phyloP scores from a whole-genome alignment of 2,329 filamentous ascomycete species.

The Monilinia aucupariae region DNA sequence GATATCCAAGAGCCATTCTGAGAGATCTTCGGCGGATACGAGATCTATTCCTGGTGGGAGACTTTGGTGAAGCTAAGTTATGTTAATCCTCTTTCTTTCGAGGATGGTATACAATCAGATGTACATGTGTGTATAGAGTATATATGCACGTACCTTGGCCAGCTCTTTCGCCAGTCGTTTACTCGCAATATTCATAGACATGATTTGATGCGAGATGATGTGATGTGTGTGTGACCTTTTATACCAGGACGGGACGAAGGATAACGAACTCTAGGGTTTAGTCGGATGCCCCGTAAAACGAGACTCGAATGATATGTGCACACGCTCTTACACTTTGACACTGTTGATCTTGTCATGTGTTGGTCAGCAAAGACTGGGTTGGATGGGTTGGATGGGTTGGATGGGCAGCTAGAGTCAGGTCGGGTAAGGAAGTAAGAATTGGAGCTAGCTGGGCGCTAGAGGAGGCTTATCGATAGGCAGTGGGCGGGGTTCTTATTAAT shows the following conservation, averaged over 20 bases:
- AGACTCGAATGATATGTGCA: too few species aligned
- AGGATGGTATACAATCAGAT: neutral
- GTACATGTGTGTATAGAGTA: too few species aligned
- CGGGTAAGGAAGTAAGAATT: too few species aligned
- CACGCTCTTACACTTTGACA: too few species aligned
- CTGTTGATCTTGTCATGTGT: too few species aligned
- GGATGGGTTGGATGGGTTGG: too few species aligned
- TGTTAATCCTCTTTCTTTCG: neutral
- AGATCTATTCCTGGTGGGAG: constrained; percentile 67
- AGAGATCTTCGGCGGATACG: constrained; percentile 73
- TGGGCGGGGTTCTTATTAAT: too few species aligned
- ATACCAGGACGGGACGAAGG: neutral
- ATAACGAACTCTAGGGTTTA: neutral
- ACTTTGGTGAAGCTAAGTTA: constrained; percentile 31
- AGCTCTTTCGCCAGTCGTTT: constrained; percentile 58
- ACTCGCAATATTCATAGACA: constrained; percentile 37
- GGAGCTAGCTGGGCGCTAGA: too few species aligned
- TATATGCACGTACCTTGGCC: constrained; percentile 48
- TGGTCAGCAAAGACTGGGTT: too few species aligned
- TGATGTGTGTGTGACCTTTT: neutral
- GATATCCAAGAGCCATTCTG: constrained; percentile 92
- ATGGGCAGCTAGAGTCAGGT: too few species aligned
- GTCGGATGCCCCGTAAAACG: too few species aligned
- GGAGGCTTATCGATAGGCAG: too few species aligned
- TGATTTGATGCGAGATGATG: neutral